Percentiles rank a stretch among this genome's conserved stretches.
These are phyloP conservation scores for Fusarium floridanum DNA, from an alignment of 2,329 filamentous ascomycete species.

Conservation along the genomic window DNA sequence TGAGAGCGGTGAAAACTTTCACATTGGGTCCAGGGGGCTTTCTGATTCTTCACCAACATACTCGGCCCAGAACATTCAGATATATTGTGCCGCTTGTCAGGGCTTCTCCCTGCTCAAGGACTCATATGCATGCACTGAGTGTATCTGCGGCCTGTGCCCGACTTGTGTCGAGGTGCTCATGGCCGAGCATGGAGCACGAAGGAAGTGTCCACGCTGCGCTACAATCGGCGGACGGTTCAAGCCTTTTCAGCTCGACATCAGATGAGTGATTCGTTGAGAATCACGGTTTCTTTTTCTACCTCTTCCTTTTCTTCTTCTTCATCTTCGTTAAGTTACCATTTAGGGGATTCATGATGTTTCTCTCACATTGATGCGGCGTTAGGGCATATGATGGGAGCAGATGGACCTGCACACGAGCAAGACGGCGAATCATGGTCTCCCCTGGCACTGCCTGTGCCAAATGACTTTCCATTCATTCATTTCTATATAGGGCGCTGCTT, in stretches of 20 bases:
- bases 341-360: constrained; percentile 29
- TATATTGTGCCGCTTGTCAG: constrained; percentile 92
- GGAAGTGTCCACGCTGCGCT: constrained; percentile 83
- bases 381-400: constrained; percentile 42
- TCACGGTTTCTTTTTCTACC: constrained; percentile 30
- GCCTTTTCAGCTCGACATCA: constrained; percentile 85
- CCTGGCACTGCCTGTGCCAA: constrained; percentile 27
- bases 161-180: constrained; percentile 87
- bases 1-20: constrained; percentile 78
- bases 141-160: constrained; percentile 91
- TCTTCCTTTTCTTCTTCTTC: not conserved
- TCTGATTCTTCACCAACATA: constrained; percentile 80
- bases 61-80: constrained; percentile 82
- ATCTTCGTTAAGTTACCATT: constrained; percentile 9
- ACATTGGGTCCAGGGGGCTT: constrained; percentile 75
- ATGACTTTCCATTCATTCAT: constrained; percentile 38
- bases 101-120: constrained; percentile 81
- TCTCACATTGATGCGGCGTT: constrained; percentile 46
- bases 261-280: constrained; percentile 60
- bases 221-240: constrained; percentile 86
- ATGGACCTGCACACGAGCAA: constrained; percentile 37
- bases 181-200: constrained; percentile 79
- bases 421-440: constrained; percentile 35
- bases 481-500: constrained; percentile 28
- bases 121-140: constrained; percentile 95